Evolutionary conservation across 768 basidiomycete species (phyloP).

Genomic region (Suillus cothurnatus): DNA sequence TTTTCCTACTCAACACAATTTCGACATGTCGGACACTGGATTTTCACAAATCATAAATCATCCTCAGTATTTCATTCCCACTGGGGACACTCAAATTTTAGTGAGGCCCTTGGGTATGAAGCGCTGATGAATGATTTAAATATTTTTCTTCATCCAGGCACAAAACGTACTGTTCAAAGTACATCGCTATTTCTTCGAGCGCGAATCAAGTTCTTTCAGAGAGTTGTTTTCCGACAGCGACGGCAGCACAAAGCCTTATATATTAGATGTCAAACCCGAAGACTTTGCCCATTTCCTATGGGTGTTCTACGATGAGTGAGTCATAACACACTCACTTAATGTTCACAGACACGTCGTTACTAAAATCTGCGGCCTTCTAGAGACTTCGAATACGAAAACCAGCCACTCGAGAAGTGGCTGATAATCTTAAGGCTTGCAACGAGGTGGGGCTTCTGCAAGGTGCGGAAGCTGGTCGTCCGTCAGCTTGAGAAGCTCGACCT

Average conservation of each 20-base stretch:
- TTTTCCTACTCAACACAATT: background rate
- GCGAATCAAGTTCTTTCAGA: slow-evolving; percentile 36
- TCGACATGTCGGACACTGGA: background rate
- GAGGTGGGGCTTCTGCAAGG: slow-evolving; percentile 55
- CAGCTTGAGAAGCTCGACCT: slow-evolving; percentile 54
- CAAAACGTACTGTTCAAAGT: slow-evolving; percentile 35
- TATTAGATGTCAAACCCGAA: slow-evolving; percentile 28
- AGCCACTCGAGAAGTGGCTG: slow-evolving; percentile 53
- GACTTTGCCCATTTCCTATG: slow-evolving; percentile 53
- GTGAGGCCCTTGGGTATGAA: slow-evolving; percentile 33
- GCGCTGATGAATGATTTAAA: background rate
- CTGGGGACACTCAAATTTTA: slow-evolving; percentile 55
- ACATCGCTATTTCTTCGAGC: slow-evolving; percentile 39
- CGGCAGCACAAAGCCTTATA: slow-evolving; percentile 11
- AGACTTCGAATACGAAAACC: slow-evolving; percentile 56
- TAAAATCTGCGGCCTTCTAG: slow-evolving; percentile 32
- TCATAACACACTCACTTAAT: background rate
- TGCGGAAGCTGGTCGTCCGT: slow-evolving; percentile 52
- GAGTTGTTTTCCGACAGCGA: slow-evolving; percentile 21
- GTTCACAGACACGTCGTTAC: background rate
- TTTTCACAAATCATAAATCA: slow-evolving; percentile 26
- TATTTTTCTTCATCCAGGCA: slow-evolving; percentile 30
- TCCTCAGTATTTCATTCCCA: slow-evolving; percentile 50
- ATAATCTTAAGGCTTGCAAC: slow-evolving; percentile 55
- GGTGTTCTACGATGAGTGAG: slow-evolving; percentile 60